Conservation (phyloP, 2,329 filamentous ascomycete species). For the Trichoderma sp. region DNA sequence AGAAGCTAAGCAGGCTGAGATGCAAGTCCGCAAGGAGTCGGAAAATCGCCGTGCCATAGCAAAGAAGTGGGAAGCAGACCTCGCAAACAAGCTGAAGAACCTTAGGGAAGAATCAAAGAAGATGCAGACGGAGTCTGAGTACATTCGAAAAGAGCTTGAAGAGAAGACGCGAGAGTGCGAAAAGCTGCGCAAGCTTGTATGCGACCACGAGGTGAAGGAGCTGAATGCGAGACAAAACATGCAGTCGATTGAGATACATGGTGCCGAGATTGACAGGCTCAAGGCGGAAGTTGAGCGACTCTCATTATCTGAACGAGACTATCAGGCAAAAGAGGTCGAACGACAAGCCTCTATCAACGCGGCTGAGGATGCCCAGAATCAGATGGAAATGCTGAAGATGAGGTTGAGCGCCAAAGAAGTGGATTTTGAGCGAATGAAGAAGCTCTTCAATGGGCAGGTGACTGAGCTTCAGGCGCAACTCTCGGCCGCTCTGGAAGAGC, state of each 20-base stretch:
- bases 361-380: conserved; percentile 61
- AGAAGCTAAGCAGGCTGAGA: conserved; percentile 71
- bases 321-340: conserved; percentile 66
- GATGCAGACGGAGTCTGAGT: conserved; percentile 61
- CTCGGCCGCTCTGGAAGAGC: conserved; percentile 43
- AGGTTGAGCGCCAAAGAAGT: conserved; percentile 56
- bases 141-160: conserved; percentile 61
- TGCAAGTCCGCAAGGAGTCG: conserved; percentile 71
- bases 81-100: conserved; percentile 66
- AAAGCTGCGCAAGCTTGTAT: conserved; percentile 67
- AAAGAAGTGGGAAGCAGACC: conserved; percentile 77
- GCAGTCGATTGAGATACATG: conserved; percentile 63
- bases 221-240: conserved; percentile 65
- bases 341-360: conserved; percentile 61
- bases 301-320: conserved; percentile 63
- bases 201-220: conserved; percentile 71
- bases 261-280: conserved; percentile 63
- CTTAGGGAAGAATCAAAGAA: conserved; percentile 72
- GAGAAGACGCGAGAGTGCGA: conserved; percentile 63
- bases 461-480: conserved; percentile 52
- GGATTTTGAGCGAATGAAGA: conserved; percentile 51
- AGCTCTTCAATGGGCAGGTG: conserved; percentile 54
- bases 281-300: conserved; percentile 63
- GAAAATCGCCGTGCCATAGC: conserved; percentile 72
- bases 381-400: conserved; percentile 62